phyloP scores from a whole-genome alignment of 108 stramenopile genomes.

The Seminavis robusta region DNA sequence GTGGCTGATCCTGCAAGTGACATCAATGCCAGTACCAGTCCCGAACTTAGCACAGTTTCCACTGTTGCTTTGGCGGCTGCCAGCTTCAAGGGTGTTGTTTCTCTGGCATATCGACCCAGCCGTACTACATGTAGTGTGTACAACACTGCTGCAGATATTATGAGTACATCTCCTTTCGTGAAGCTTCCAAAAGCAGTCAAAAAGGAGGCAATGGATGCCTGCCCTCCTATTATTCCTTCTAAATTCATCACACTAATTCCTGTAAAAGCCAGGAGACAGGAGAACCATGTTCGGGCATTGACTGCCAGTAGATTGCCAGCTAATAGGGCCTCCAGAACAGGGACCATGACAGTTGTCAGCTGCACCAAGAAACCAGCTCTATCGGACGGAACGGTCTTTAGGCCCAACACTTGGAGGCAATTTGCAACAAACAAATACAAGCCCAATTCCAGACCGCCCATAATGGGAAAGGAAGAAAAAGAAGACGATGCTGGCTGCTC shows the following conservation, averaged over 20 bases:
- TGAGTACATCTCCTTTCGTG: constrained; percentile 65
- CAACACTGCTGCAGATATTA: constrained; percentile 66
- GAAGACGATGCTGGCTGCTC: neutral
- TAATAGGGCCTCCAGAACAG: constrained; percentile 38
- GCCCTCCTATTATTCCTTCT: constrained; percentile 26
- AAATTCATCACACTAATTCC: constrained; percentile 76
- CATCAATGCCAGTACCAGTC: constrained; percentile 5
- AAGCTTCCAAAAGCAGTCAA: constrained; percentile 11
- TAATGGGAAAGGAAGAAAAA: constrained; percentile 4
- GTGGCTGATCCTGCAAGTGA: neutral
- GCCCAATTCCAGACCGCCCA: constrained; percentile 75
- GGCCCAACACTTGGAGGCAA: constrained; percentile 74
- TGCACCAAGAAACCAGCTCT: constrained; percentile 85
- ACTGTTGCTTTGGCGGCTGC: constrained; percentile 72
- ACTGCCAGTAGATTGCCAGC: constrained; percentile 23
- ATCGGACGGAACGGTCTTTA: constrained; percentile 77
- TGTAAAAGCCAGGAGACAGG: constrained; percentile 68
- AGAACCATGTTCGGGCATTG: constrained; percentile 53
- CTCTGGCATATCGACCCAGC: constrained; percentile 60
- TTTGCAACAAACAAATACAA: constrained; percentile 80
- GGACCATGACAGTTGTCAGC: constrained; percentile 80
- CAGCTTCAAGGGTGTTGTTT: constrained; percentile 59
- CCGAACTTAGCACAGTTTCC: constrained; percentile 55
- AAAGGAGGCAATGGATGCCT: constrained; percentile 6
- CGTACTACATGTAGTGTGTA: constrained; percentile 84